Percentiles rank a stretch among this genome's conserved stretches.
Evolutionary conservation across 2,329 filamentous ascomycete species (phyloP).

Genomic region (Microdochium trichocladiopsis): DNA sequence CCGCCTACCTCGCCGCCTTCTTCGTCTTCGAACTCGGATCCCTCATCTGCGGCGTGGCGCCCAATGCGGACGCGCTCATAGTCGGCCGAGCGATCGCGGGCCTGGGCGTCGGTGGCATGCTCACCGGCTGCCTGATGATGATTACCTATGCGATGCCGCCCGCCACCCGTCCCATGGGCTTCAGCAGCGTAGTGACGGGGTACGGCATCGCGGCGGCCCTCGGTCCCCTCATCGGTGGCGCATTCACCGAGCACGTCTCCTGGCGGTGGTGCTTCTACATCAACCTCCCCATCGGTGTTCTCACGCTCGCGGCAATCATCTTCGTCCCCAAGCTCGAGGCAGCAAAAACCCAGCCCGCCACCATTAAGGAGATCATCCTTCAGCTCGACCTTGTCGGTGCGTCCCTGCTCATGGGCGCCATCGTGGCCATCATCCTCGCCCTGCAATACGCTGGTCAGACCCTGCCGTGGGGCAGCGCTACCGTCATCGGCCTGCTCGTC

Average conservation of each 20-base stretch:
- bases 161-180: slow-evolving; percentile 6
- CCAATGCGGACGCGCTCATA: slow-evolving; percentile 25
- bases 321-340: slow-evolving; percentile 2
- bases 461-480: slow-evolving; percentile 21
- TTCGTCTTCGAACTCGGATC: slow-evolving; percentile 23
- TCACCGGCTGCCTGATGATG: slow-evolving; percentile 11
- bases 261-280: slow-evolving; percentile 6
- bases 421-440: slow-evolving; percentile 32
- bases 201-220: slow-evolving; percentile 10
- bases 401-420: slow-evolving; percentile 9
- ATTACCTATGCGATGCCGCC: slow-evolving; percentile 9
- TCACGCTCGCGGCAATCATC: slow-evolving; percentile 7
- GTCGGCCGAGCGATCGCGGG: slow-evolving; percentile 28
- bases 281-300: slow-evolving; percentile 12
- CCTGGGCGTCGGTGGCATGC: slow-evolving; percentile 16
- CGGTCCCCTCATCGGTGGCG: slow-evolving; percentile 11
- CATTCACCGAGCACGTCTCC: slow-evolving; percentile 5
- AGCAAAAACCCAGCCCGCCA: slow-evolving; percentile 1
- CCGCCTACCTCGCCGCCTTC: slow-evolving; percentile 17
- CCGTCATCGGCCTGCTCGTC: slow-evolving; percentile 22
- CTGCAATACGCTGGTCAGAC: slow-evolving; percentile 29
- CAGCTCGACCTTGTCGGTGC: slow-evolving; percentile 9
- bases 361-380: slow-evolving; percentile 1
- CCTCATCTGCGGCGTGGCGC: slow-evolving; percentile 25
- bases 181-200: slow-evolving; percentile 9